Evolutionary conservation across 371 early-diverging fungal species (phyloP).

Genomic region (Mucor mucedo): DNA sequence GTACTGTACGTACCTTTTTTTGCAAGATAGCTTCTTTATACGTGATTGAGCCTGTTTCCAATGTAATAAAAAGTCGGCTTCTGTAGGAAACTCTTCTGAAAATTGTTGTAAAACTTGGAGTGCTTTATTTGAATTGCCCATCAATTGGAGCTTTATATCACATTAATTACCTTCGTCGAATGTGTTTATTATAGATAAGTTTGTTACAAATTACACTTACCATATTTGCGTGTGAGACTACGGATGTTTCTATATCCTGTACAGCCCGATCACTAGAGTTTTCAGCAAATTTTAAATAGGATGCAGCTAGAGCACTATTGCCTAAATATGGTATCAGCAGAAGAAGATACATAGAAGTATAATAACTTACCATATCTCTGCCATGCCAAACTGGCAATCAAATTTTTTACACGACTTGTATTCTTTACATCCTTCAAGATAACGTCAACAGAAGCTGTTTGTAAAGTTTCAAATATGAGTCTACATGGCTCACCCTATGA

Average conservation of each 20-base stretch:
- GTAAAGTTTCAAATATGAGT: constrained; percentile 27
- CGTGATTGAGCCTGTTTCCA: constrained; percentile 34
- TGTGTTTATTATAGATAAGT: neutral
- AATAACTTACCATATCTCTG: constrained; percentile 26
- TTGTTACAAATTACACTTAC: constrained; percentile 20
- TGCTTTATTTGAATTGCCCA: constrained; percentile 35
- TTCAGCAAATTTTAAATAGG: constrained; percentile 31
- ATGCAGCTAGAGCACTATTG: constrained; percentile 19
- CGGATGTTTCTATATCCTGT: constrained; percentile 38
- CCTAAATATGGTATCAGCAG: constrained; percentile 13
- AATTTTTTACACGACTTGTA: constrained; percentile 24
- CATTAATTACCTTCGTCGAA: neutral
- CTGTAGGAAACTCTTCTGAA: constrained; percentile 25
- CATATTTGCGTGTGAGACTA: constrained; percentile 30
- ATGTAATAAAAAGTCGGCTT: constrained; percentile 31
- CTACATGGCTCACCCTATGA: constrained; percentile 26
- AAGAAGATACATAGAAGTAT: neutral
- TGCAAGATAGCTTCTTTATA: constrained; percentile 5
- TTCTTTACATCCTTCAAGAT: constrained; percentile 30
- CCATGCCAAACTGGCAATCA: constrained; percentile 31
- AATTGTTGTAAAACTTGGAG: constrained; percentile 26
- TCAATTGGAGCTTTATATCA: constrained; percentile 24
- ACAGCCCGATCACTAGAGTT: constrained; percentile 16
- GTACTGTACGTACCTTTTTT: constrained; percentile 12
- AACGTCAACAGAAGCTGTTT: constrained; percentile 21